phyloP scores from a whole-genome alignment of 345 rosid species.

The Heritiera fomes region DNA sequence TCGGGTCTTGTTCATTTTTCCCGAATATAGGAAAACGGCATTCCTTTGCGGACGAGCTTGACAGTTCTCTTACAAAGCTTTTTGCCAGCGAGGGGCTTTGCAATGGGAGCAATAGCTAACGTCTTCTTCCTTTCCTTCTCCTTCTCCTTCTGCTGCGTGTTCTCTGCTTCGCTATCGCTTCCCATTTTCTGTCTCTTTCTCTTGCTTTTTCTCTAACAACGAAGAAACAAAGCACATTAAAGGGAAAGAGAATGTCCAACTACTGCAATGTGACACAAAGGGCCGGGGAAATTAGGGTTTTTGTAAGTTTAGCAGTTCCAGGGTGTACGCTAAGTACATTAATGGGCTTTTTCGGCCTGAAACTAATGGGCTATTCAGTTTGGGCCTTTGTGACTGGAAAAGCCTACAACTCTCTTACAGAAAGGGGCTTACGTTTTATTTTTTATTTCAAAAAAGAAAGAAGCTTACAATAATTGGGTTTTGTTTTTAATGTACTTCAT shows the following conservation, averaged over 20 bases:
- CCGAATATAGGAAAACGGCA: neutral
- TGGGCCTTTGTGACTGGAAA: neutral
- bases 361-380: neutral
- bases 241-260: neutral
- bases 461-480: too few relatives aligned
- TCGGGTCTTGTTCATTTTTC: neutral
- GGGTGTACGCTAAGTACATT: neutral
- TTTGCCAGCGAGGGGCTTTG: conserved; percentile 92
- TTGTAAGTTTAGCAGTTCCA: neutral
- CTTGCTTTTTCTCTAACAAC: neutral
- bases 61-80: conserved; percentile 80
- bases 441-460: too few relatives aligned
- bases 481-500: too few relatives aligned
- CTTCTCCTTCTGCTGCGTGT: conserved; percentile 51
- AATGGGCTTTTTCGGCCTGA: neutral
- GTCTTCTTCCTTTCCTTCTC: conserved; percentile 47
- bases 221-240: neutral
- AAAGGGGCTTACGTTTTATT: too few relatives aligned
- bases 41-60: conserved; percentile 90
- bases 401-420: too few relatives aligned
- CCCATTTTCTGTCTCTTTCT: conserved; percentile 42
- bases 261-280: too few relatives aligned
- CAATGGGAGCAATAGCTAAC: conserved; percentile 71
- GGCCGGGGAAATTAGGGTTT: conserved; percentile 10
- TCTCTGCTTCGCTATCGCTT: conserved; percentile 80